Evolutionary conservation across 441 rosid genomes (phyloP).

Genomic region (Geranium incanum): DNA sequence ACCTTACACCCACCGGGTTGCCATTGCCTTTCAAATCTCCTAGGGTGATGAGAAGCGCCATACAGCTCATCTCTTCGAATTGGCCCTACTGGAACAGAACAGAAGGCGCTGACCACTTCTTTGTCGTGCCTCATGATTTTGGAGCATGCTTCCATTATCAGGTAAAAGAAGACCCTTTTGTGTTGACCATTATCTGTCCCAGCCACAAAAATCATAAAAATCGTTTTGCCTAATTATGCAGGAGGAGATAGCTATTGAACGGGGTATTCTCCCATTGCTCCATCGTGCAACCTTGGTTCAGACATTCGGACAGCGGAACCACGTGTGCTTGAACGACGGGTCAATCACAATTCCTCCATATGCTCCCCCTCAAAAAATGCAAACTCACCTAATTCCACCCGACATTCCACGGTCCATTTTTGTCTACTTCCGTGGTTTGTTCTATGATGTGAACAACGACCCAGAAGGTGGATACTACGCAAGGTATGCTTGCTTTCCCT

Average conservation of each 20-base stretch:
- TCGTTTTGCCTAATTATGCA: slow-evolving; percentile 16
- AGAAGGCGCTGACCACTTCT: slow-evolving; percentile 70
- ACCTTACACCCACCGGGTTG: slow-evolving; percentile 64
- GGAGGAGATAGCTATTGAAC: slow-evolving; percentile 74
- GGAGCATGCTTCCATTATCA: slow-evolving; percentile 77
- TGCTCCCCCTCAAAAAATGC: slow-evolving; percentile 82
- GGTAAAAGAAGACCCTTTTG: slow-evolving; percentile 24
- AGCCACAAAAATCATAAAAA: not conserved
- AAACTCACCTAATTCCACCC: slow-evolving; percentile 55
- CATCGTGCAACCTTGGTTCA: slow-evolving; percentile 75
- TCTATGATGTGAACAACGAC: slow-evolving; percentile 69
- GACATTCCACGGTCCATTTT: slow-evolving; percentile 67
- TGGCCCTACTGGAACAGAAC: slow-evolving; percentile 80
- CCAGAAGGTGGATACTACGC: slow-evolving; percentile 25
- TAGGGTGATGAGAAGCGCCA: slow-evolving; percentile 75
- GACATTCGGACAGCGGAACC: slow-evolving; percentile 69
- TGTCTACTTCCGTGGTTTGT: slow-evolving; percentile 68
- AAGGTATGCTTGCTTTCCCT: slow-evolving; percentile 26
- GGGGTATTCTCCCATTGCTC: slow-evolving; percentile 59
- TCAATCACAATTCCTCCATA: slow-evolving; percentile 71
- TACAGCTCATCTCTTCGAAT: slow-evolving; percentile 69
- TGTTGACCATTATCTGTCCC: not conserved
- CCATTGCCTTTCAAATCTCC: slow-evolving; percentile 73
- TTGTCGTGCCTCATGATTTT: slow-evolving; percentile 65
- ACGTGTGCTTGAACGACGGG: slow-evolving; percentile 65